phyloP scores from a whole-genome alignment of 2,329 filamentous ascomycete genomes.

The Stachybotrys echinatus region DNA sequence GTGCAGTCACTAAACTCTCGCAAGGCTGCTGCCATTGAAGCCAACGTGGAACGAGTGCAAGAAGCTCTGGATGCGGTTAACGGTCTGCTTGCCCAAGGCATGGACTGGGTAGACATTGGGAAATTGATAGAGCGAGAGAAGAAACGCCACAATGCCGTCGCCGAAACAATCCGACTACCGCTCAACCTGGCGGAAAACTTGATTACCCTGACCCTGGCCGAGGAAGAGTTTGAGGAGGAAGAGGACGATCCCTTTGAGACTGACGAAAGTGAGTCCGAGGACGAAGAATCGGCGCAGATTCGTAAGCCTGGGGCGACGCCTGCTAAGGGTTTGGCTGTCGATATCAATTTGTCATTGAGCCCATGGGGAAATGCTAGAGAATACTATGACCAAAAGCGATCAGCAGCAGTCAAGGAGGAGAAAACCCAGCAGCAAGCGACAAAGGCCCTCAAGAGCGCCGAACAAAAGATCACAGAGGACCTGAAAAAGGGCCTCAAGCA shows the following conservation, averaged over 20 bases:
- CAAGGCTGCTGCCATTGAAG: conserved; percentile 86
- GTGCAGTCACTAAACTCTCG: conserved; percentile 77
- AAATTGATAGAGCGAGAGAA: conserved; percentile 86
- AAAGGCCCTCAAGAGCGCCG: conserved; percentile 81
- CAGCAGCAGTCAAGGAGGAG: conserved; percentile 78
- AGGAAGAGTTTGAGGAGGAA: conserved; percentile 60
- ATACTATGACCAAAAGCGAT: conserved; percentile 87
- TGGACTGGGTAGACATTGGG: conserved; percentile 95
- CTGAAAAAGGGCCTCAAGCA: conserved; percentile 85
- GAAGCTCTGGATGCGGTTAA: conserved; percentile 92
- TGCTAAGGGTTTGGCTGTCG: conserved; percentile 62
- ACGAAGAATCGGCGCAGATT: conserved; percentile 25
- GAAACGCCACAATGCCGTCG: conserved; percentile 74
- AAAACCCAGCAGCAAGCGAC: conserved; percentile 79
- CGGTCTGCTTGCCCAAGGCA: conserved; percentile 83
- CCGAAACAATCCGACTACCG: conserved; percentile 78
- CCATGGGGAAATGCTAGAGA: conserved; percentile 86
- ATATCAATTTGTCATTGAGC: conserved; percentile 76
- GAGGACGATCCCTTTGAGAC: conserved; percentile 57
- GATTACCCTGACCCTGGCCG: conserved; percentile 72
- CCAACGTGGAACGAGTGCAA: conserved; percentile 84
- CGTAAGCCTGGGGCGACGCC: conserved; percentile 32
- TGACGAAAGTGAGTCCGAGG: conserved; percentile 52
- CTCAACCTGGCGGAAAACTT: conserved; percentile 87
- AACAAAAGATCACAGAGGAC: conserved; percentile 81